Conservation (phyloP, 2,329 filamentous ascomycete species). For the Sarocladium strictum region DNA sequence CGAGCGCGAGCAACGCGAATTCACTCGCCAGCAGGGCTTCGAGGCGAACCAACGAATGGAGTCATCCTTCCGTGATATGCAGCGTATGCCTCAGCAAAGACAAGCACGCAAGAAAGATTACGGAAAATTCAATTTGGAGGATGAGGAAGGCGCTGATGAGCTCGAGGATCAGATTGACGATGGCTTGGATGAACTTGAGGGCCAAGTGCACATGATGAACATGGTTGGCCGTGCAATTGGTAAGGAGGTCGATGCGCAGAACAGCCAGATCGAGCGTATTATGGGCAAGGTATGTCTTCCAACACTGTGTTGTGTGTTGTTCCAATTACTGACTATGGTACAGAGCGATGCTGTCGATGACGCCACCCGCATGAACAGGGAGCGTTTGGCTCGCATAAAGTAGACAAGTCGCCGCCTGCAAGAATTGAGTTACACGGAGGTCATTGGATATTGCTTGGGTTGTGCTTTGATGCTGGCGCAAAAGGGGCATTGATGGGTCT, state of each 20-base stretch:
- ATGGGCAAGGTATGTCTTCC: constrained; percentile 61
- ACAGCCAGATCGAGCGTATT: constrained; percentile 68
- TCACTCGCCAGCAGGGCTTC: constrained; percentile 49
- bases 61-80: constrained; percentile 37
- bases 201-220: constrained; percentile 66
- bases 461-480: constrained; percentile 7
- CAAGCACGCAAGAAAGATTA: constrained; percentile 34
- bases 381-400: constrained; percentile 59
- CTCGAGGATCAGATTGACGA: constrained; percentile 50
- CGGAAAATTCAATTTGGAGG: constrained; percentile 71
- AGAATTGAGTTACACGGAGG: not conserved
- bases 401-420: constrained; percentile 16
- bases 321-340: constrained; percentile 20
- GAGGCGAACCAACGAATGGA: constrained; percentile 49
- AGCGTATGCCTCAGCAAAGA: constrained; percentile 18
- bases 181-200: constrained; percentile 58
- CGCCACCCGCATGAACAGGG: constrained; percentile 71
- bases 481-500: not conserved
- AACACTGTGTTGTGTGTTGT: not conserved
- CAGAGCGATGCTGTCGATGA: constrained; percentile 81
- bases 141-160: constrained; percentile 51
- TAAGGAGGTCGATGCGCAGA: constrained; percentile 70
- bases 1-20: constrained; percentile 60
- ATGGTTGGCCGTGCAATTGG: constrained; percentile 68
- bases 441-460: not conserved